A percentile compares a stretch with the other conserved stretches of the same genome.
Evolutionary conservation across 257 asterid species (phyloP).

Genomic region (Plantago elongata): DNA sequence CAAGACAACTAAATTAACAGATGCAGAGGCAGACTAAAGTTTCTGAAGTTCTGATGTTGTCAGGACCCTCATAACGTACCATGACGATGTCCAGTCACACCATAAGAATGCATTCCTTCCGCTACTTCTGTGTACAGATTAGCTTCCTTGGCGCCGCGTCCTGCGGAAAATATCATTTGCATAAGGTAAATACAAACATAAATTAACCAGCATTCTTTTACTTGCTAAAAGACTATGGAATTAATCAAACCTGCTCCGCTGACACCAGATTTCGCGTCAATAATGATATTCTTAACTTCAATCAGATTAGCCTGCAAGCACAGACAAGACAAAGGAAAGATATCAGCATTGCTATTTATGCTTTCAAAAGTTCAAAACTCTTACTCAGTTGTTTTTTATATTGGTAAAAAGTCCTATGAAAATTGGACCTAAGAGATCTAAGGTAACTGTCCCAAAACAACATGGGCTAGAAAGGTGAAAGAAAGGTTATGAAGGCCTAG

Average conservation of each 20-base stretch:
- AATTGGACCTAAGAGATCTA: too few species aligned
- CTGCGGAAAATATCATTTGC: constrained; percentile 27
- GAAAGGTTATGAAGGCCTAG: too few species aligned
- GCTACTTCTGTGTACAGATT: constrained; percentile 95
- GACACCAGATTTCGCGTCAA: constrained; percentile 94
- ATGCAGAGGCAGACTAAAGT: too few species aligned
- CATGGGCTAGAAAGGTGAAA: too few species aligned
- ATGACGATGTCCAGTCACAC: constrained; percentile 85
- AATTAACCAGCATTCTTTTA: neutral
- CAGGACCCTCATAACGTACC: constrained; percentile 38
- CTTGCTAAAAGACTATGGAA: constrained; percentile 1
- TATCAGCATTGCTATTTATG: too few species aligned
- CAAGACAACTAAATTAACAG: neutral
- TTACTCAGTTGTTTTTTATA: too few species aligned
- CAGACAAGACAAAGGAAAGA: neutral
- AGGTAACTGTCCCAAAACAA: too few species aligned
- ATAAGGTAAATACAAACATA: constrained; percentile 16
- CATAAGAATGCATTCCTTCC: constrained; percentile 90
- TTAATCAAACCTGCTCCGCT: constrained; percentile 88
- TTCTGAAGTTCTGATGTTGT: too few species aligned
- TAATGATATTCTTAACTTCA: constrained; percentile 66
- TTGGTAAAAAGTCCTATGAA: too few species aligned
- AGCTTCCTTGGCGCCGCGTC: constrained; percentile 96
- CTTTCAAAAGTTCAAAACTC: too few species aligned
- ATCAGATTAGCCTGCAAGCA: constrained; percentile 74